These are phyloP conservation scores for Termitomyces titanicus DNA, from an alignment of 768 basidiomycete genomes.

Conservation along the genomic window DNA sequence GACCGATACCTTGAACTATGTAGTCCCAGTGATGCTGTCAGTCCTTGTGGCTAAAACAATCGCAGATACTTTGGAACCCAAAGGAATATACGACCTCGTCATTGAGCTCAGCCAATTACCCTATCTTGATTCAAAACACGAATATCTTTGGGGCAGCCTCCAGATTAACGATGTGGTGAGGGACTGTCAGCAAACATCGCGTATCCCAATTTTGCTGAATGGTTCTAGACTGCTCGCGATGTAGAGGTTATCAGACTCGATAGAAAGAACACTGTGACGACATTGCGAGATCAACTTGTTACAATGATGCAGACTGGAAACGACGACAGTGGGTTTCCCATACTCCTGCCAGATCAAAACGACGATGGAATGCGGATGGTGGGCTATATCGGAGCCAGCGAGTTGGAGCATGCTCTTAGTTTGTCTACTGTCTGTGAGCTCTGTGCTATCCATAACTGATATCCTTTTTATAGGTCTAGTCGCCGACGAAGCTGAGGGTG, in stretches of 20 bases:
- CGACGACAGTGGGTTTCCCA: constrained; percentile 85
- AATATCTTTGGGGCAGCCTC: constrained; percentile 81
- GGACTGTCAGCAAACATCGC: constrained; percentile 5
- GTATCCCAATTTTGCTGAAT: neutral
- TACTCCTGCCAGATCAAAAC: constrained; percentile 52
- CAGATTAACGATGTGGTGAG: constrained; percentile 79
- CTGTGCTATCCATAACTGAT: neutral
- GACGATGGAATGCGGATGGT: constrained; percentile 61
- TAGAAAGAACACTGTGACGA: constrained; percentile 70
- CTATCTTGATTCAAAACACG: constrained; percentile 87
- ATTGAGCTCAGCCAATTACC: constrained; percentile 92
- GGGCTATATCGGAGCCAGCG: constrained; percentile 89
- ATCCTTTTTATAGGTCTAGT: constrained; percentile 53
- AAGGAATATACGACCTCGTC: constrained; percentile 95
- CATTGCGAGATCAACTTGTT: constrained; percentile 68
- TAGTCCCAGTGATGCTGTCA: constrained; percentile 83
- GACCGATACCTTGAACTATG: constrained; percentile 90
- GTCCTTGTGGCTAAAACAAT: constrained; percentile 90
- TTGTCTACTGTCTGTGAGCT: constrained; percentile 22
- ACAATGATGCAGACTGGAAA: constrained; percentile 53
- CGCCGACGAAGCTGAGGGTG: constrained; percentile 66
- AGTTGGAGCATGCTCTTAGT: constrained; percentile 93
- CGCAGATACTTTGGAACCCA: constrained; percentile 84
- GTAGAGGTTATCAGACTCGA: constrained; percentile 74
- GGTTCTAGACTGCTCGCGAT: constrained; percentile 55